Conservation (phyloP, 768 basidiomycete genomes). For the Calocybe cyanea region DNA sequence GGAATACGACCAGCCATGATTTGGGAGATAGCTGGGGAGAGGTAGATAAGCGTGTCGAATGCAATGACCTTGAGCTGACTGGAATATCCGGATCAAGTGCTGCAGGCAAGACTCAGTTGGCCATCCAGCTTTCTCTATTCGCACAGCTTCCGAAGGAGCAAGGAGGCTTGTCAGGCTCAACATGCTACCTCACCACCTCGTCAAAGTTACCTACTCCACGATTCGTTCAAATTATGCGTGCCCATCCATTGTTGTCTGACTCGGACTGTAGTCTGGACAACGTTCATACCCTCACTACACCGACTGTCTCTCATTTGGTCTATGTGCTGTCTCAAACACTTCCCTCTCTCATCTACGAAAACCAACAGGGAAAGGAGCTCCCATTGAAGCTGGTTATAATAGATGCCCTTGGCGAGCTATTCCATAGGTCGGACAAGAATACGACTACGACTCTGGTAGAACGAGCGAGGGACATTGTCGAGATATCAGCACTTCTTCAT, state of each 20-base stretch:
- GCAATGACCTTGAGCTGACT: background rate
- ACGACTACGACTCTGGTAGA: constrained; percentile 62
- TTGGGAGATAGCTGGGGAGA: constrained; percentile 88
- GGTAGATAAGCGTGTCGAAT: constrained; percentile 40
- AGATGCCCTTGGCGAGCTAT: constrained; percentile 85
- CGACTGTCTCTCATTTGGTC: constrained; percentile 50
- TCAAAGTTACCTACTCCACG: constrained; percentile 65
- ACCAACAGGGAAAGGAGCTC: constrained; percentile 27
- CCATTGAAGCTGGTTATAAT: constrained; percentile 81
- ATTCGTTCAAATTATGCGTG: constrained; percentile 59
- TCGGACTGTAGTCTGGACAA: constrained; percentile 45
- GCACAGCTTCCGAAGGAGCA: constrained; percentile 63
- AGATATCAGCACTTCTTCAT: constrained; percentile 71
- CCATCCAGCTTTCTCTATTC: constrained; percentile 75
- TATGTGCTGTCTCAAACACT: constrained; percentile 52
- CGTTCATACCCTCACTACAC: constrained; percentile 59
- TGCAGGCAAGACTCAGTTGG: constrained; percentile 92
- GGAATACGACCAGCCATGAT: constrained; percentile 77
- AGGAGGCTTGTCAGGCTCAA: constrained; percentile 61
- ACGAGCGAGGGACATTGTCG: constrained; percentile 65
- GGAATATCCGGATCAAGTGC: constrained; percentile 48
- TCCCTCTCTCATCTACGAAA: constrained; percentile 44
- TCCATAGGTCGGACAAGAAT: constrained; percentile 61
- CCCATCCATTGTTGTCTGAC: constrained; percentile 43
- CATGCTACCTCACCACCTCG: constrained; percentile 77